Base-by-base conservation (phyloP, 345 rosid species). In the Pistacia atlantica region DNA sequence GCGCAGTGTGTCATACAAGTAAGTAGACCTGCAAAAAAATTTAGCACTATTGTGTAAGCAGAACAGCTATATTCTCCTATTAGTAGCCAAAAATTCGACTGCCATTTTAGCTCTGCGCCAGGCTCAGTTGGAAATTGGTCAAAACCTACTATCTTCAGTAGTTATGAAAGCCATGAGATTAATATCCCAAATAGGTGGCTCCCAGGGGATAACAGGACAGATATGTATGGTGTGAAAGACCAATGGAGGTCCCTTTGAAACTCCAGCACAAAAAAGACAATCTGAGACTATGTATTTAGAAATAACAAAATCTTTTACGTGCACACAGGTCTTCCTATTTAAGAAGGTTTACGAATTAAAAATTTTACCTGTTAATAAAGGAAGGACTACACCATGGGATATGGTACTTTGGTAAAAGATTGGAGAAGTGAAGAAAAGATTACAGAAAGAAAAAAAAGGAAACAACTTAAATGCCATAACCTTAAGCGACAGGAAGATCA, bases 1-100 rank as follows among this genome's bases (percentile, higher is more conserved):
- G 42, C 99, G 95, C 75, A 95, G 80, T 79, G 92, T 93, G 78
- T 95, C 99, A 67, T 95, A 95, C 81, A 93, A 82, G 86, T 86
- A 95, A 13, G 97, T 93, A 65, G 98, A 90, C 89, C 99, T 95
- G 83, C 77, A 76, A 78, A 54, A 18, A n/a, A 46, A 31, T 46
- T 63, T 46, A 72, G 57, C 67, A 46, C 13, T 54, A 60, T 60
- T 28, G 28, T 58, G 66, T 20, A 0, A 72, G 17, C 38, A 60
- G 28, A 42, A 28, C 33, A 5, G 5, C 17, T 28, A 37, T 17
- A 54, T 54, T 14, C 6, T 42, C 8, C 8, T 42, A 7, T 42
- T 1, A 42, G 46, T 42, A 54, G 5, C 6, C 17, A 13, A 0
- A 54, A 54, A 14, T 54, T n/a, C 56, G 20, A 54, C 57, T 2